Percentiles rank a stretch among this genome's conserved stretches.
phyloP scores from a whole-genome alignment of 148 eudicot genomes.

The Rhododendron williamsianum region DNA sequence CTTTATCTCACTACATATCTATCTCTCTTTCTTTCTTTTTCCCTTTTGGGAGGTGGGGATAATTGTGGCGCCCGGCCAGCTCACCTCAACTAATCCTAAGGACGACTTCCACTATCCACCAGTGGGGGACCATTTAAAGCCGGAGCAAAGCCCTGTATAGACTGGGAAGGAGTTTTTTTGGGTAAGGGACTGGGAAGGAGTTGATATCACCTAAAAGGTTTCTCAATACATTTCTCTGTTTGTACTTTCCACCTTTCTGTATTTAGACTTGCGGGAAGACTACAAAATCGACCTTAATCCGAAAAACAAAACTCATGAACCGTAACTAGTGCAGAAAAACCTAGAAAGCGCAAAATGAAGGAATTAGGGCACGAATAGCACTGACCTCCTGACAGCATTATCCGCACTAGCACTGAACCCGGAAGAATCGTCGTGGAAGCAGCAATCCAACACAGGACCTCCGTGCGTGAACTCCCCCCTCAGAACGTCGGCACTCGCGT shows the following conservation, averaged over 20 bases:
- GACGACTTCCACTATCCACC: neutral
- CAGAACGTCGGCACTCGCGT: conserved; percentile 72
- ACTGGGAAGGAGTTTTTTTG: neutral
- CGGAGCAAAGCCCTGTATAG: neutral
- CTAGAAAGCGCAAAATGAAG: neutral
- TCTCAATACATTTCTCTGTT: neutral
- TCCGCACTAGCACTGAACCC: conserved; percentile 85
- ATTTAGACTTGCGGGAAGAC: neutral
- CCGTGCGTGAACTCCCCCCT: conserved; percentile 89
- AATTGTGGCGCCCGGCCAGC: neutral
- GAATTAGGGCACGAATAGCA: neutral
- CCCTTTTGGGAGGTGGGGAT: neutral
- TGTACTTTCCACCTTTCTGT: neutral
- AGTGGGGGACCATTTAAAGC: neutral
- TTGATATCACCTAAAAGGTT: neutral
- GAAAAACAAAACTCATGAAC: neutral
- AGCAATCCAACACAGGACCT: conserved; percentile 89
- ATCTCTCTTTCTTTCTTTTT: neutral
- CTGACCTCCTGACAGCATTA: conserved; percentile 75
- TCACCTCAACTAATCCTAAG: neutral
- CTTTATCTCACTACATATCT: neutral
- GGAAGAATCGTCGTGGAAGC: conserved; percentile 88
- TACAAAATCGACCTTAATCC: neutral
- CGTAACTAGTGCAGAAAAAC: neutral
- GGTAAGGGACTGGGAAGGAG: neutral